Conservation (phyloP, 2,329 filamentous ascomycete genomes). For the Ceratocystiopsis brevicomis region DNA sequence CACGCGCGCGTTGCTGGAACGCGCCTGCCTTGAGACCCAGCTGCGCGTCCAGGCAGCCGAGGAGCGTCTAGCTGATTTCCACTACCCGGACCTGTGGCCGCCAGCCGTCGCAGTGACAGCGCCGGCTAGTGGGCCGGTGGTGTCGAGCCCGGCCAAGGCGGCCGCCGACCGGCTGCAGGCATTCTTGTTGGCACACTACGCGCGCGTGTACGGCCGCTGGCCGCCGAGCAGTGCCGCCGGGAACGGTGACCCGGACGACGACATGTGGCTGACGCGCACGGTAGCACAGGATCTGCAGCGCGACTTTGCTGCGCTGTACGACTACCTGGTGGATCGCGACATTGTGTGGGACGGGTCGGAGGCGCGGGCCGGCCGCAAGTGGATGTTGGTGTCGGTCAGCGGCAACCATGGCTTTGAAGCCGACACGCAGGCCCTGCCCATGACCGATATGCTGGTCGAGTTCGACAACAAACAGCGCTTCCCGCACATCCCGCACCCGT, state of each 20-base stretch:
- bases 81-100: constrained; percentile 43
- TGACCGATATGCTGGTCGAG: constrained; percentile 46
- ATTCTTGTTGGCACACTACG: constrained; percentile 42
- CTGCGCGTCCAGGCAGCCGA: constrained; percentile 44
- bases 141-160: constrained; percentile 24
- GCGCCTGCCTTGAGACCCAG: constrained; percentile 41
- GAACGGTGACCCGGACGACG: constrained; percentile 18
- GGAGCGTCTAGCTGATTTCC: constrained; percentile 38
- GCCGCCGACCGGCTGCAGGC: constrained; percentile 40
- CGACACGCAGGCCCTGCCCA: constrained; percentile 34
- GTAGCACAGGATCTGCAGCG: constrained; percentile 37
- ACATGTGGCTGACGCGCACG: constrained; percentile 42
- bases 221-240: constrained; percentile 19
- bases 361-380: constrained; percentile 41
- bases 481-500: constrained; percentile 49
- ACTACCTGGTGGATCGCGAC: constrained; percentile 50
- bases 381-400: constrained; percentile 37
- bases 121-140: constrained; percentile 13
- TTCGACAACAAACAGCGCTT: constrained; percentile 45
- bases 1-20: constrained; percentile 42
- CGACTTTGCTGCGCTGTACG: constrained; percentile 51
- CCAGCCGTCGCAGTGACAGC: constrained; percentile 14
- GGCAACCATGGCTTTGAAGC: constrained; percentile 28
- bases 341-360: constrained; percentile 46
- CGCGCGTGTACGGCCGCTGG: constrained; percentile 38